Evolutionary conservation across 176 grass and related monocot species (phyloP).

Genomic region (Raddia distichophylla): DNA sequence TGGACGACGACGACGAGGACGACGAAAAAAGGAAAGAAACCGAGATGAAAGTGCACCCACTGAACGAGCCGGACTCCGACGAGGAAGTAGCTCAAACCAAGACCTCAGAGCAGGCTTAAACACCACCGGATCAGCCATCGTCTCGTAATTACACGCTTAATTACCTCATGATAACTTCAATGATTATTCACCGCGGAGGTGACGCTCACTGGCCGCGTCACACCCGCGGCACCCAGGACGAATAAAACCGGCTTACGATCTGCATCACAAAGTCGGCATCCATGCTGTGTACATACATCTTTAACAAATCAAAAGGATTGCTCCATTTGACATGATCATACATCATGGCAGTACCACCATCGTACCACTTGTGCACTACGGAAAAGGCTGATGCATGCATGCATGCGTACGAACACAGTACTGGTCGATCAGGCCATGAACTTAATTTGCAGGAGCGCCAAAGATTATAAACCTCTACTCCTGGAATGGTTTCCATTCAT

Average conservation of each 20-base stretch:
- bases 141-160: neutral
- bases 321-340: neutral
- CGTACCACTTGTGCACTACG: constrained; percentile 12
- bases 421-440: neutral
- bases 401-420: too few species aligned
- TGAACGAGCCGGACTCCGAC: constrained; percentile 43
- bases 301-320: neutral
- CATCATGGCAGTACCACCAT: neutral
- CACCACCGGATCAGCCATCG: neutral
- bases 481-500: too few species aligned
- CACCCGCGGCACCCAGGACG: constrained; percentile 29
- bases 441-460: neutral
- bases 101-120: constrained; percentile 29
- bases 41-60: constrained; percentile 46
- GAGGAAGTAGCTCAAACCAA: constrained; percentile 25
- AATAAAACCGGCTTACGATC: constrained; percentile 43
- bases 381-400: neutral
- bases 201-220: neutral
- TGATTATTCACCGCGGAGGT: constrained; percentile 53
- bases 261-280: neutral
- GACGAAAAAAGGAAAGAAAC: constrained; percentile 32
- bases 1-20: constrained; percentile 60
- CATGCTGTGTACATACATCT: constrained; percentile 19
- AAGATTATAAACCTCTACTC: too few species aligned
- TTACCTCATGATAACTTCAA: neutral